A percentile compares a stretch with the other conserved stretches of the same genome.
phyloP scores from a whole-genome alignment of 768 basidiomycete species.

The Cubamyces sp. region DNA sequence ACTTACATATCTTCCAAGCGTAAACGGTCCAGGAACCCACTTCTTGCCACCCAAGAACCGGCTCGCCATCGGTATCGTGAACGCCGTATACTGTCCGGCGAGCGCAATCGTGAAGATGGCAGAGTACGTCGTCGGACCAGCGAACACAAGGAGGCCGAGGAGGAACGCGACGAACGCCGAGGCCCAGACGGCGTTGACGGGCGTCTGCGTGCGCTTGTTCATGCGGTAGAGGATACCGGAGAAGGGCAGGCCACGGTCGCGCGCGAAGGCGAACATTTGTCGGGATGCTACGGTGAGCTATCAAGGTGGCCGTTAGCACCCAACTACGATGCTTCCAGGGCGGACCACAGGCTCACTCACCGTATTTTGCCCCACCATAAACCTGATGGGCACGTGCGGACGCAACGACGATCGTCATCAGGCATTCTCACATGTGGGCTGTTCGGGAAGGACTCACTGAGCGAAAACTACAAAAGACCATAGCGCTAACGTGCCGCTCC shows the following conservation, averaged over 20 bases:
- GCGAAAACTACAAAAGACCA: slow-evolving; percentile 43
- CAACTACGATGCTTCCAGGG: too few species aligned
- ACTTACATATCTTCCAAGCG: slow-evolving; percentile 37
- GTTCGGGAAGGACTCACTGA: slow-evolving; percentile 45
- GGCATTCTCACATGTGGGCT: slow-evolving; percentile 53
- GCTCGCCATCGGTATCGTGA: slow-evolving; percentile 39
- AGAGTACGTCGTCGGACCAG: slow-evolving; percentile 48
- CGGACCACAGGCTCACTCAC: slow-evolving; percentile 36
- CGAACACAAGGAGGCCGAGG: slow-evolving; percentile 65
- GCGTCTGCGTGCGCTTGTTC: slow-evolving; percentile 54
- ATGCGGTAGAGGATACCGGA: slow-evolving; percentile 64
- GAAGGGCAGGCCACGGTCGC: slow-evolving; percentile 71
- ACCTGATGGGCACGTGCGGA: too few species aligned
- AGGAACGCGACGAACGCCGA: slow-evolving; percentile 49
- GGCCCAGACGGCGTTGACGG: slow-evolving; percentile 60
- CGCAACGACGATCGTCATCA: too few species aligned
- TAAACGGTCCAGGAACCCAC: slow-evolving; percentile 41
- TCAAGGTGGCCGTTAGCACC: slow-evolving; percentile 26
- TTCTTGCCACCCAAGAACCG: slow-evolving; percentile 35
- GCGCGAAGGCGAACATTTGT: slow-evolving; percentile 72
- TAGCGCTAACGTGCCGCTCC: slow-evolving; percentile 39
- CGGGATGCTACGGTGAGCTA: slow-evolving; percentile 52
- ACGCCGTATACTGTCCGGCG: slow-evolving; percentile 33
- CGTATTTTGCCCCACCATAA: slow-evolving; percentile 44
- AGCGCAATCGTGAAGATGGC: slow-evolving; percentile 39